Conservation (phyloP, 1,284 basidiomycete species). For the Microbotryomycetes sp. region DNA sequence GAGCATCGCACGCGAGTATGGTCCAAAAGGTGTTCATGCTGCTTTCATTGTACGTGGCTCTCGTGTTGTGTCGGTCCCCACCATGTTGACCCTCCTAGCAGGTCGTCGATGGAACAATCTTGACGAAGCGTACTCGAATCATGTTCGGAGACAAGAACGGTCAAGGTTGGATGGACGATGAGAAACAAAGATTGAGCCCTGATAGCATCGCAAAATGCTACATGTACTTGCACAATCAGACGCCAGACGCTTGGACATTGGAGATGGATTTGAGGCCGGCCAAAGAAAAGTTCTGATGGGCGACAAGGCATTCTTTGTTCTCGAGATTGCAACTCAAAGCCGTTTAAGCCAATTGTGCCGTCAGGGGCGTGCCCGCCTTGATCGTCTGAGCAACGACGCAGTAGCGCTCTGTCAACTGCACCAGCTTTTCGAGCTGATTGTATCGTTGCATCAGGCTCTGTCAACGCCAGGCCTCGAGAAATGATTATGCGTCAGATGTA, state of each 20-base stretch:
- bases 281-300: constrained; percentile 26
- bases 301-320: too few species aligned
- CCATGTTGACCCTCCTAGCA: neutral
- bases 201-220: constrained; percentile 59
- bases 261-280: constrained; percentile 54
- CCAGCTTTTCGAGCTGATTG: constrained; percentile 14
- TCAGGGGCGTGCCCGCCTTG: neutral
- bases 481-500: neutral
- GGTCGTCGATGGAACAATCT: constrained; percentile 51
- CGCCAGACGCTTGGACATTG: constrained; percentile 60
- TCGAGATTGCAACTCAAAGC: neutral
- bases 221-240: constrained; percentile 46
- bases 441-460: neutral
- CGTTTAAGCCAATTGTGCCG: neutral
- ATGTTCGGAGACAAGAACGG: constrained; percentile 15
- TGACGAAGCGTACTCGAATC: constrained; percentile 47
- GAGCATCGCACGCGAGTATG: constrained; percentile 71
- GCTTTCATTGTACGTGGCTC: constrained; percentile 15
- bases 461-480: neutral
- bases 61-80: constrained; percentile 33
- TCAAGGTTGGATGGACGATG: constrained; percentile 48
- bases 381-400: constrained; percentile 19
- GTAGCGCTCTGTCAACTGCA: constrained; percentile 23
- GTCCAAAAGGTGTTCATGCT: constrained; percentile 67
- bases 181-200: constrained; percentile 51